Percentiles rank a stretch among this genome's conserved stretches.
phyloP scores from a whole-genome alignment of 768 basidiomycete genomes.

The Dioszegia aurantiaca region DNA sequence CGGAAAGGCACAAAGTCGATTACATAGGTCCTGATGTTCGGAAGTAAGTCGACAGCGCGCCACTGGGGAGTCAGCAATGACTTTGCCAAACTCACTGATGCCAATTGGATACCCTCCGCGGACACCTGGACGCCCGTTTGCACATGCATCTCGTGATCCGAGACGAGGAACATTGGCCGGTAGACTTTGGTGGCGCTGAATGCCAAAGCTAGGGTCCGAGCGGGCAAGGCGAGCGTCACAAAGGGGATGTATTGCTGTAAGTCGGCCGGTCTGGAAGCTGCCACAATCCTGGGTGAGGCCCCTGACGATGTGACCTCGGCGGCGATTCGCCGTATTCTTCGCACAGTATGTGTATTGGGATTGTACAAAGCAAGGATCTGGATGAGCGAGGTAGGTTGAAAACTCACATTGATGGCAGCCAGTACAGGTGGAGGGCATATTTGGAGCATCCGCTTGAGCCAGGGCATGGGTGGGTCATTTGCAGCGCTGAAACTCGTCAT shows the following conservation, averaged over 20 bases:
- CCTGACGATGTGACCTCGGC: constrained; percentile 27
- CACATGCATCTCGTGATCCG: constrained; percentile 63
- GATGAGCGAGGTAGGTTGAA: background rate
- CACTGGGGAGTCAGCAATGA: constrained; percentile 47
- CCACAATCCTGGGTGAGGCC: constrained; percentile 12
- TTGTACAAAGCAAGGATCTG: constrained; percentile 43
- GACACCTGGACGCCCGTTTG: constrained; percentile 64
- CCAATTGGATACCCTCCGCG: constrained; percentile 41
- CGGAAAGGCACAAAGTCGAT: constrained; percentile 75
- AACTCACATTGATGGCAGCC: constrained; percentile 4
- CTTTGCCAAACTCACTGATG: constrained; percentile 32
- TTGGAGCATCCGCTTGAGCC: constrained; percentile 10
- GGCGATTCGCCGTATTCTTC: constrained; percentile 25
- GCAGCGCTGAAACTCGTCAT: constrained; percentile 36
- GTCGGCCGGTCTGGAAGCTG: constrained; percentile 37
- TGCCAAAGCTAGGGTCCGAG: constrained; percentile 40
- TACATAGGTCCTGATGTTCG: constrained; percentile 67
- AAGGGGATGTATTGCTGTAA: constrained; percentile 40
- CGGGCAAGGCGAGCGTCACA: constrained; percentile 37
- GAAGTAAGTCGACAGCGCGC: constrained; percentile 67
- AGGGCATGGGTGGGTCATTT: constrained; percentile 34
- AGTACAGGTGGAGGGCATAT: constrained; percentile 1
- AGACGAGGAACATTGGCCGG: constrained; percentile 30
- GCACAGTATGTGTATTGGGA: constrained; percentile 36
- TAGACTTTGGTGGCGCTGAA: constrained; percentile 43